phyloP scores from a whole-genome alignment of 176 grass and related monocot genomes.

The Dactylis glomerata region DNA sequence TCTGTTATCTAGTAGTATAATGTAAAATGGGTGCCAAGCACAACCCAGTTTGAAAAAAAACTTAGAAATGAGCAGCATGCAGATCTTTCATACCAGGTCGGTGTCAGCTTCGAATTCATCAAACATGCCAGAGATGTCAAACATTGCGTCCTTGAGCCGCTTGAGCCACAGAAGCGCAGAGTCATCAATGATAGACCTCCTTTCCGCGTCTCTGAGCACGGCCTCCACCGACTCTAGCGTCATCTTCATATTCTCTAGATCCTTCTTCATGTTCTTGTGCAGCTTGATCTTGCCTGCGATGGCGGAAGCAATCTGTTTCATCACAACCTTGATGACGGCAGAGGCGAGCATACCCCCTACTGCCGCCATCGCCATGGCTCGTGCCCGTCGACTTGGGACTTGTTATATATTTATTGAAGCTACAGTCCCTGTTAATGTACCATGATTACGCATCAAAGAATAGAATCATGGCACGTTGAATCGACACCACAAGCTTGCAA shows the following conservation, averaged over 20 bases:
- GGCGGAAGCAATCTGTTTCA: background rate
- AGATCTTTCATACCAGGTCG: background rate
- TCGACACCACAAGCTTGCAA: too few species aligned
- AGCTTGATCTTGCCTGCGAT: background rate
- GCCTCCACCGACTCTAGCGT: background rate
- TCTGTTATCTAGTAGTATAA: too few species aligned
- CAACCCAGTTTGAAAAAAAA: too few species aligned
- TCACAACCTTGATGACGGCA: background rate
- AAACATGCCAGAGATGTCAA: background rate
- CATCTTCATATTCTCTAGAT: background rate
- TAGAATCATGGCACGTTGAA: too few species aligned
- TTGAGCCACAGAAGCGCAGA: background rate
- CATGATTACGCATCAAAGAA: too few species aligned
- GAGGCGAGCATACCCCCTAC: conserved; percentile 1
- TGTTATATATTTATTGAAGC: too few species aligned
- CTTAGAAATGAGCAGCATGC: too few species aligned
- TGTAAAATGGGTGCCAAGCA: too few species aligned
- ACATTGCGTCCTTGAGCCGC: background rate
- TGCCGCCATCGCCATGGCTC: background rate
- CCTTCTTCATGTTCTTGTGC: background rate
- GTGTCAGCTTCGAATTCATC: background rate
- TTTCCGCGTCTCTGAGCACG: background rate
- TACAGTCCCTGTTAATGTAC: too few species aligned
- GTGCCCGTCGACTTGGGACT: too few species aligned
- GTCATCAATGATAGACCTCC: background rate